Evolutionary conservation across 2,329 filamentous ascomycete species (phyloP).

Genomic region (Sphaerulina musiva): DNA sequence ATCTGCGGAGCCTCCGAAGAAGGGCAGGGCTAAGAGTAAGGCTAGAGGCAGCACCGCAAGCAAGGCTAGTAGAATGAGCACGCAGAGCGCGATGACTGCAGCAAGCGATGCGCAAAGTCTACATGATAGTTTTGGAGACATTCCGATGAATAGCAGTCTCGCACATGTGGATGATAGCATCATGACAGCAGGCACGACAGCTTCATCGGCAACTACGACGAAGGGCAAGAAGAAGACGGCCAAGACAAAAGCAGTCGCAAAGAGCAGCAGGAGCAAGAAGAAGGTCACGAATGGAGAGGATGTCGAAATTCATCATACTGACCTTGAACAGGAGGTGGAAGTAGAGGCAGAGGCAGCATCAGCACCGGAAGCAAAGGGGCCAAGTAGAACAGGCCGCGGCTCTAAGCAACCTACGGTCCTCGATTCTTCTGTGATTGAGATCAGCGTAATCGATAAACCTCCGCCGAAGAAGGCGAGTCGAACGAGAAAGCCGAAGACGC

Average conservation of each 20-base stretch:
- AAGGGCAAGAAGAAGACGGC: slow-evolving; percentile 31
- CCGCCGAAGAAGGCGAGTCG: slow-evolving; percentile 28
- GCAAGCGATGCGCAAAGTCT: slow-evolving; percentile 25
- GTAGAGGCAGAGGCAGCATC: slow-evolving; percentile 13
- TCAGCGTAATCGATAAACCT: slow-evolving; percentile 21
- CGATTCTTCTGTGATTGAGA: slow-evolving; percentile 28
- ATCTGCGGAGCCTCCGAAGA: slow-evolving; percentile 24
- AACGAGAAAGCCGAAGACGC: slow-evolving; percentile 29
- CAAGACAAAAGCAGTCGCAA: slow-evolving; percentile 39
- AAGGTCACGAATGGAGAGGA: slow-evolving; percentile 17
- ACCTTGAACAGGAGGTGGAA: slow-evolving; percentile 15
- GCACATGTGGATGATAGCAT: slow-evolving; percentile 51
- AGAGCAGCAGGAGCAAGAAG: slow-evolving; percentile 40
- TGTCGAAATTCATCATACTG: slow-evolving; percentile 15
- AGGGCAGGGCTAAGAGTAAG: slow-evolving; percentile 27
- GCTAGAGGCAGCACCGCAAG: slow-evolving; percentile 43
- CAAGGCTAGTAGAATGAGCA: slow-evolving; percentile 61
- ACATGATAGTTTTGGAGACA: slow-evolving; percentile 16
- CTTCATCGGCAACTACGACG: slow-evolving; percentile 29
- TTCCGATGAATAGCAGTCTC: slow-evolving; percentile 20
- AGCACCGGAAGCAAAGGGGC: slow-evolving; percentile 16
- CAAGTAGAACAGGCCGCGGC: slow-evolving; percentile 19
- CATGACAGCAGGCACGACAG: slow-evolving; percentile 43
- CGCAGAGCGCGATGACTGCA: slow-evolving; percentile 35
- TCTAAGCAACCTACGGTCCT: slow-evolving; percentile 22